phyloP scores from a whole-genome alignment of 2,329 filamentous ascomycete genomes.

The Rutstroemia sydowiana region DNA sequence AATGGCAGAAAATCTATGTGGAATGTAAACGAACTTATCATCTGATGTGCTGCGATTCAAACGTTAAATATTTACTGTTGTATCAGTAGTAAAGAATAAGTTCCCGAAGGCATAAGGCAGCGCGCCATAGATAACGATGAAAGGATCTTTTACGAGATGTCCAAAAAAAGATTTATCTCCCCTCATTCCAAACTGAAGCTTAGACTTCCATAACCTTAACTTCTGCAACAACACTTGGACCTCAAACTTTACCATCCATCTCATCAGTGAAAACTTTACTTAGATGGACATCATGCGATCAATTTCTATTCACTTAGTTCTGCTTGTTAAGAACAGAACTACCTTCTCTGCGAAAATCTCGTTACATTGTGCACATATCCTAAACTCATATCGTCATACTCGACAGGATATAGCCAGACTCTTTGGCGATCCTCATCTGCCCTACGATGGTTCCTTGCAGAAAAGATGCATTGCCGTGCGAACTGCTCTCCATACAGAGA shows the following conservation, averaged over 20 bases:
- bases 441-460: slow-evolving; percentile 10
- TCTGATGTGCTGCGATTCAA: too few relatives aligned
- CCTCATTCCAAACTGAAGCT: not conserved
- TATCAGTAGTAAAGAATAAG: too few relatives aligned
- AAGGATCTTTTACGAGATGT: too few relatives aligned
- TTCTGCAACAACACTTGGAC: slow-evolving; percentile 4
- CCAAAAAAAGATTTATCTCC: not conserved
- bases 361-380: slow-evolving; percentile 3
- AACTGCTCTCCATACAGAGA: not conserved
- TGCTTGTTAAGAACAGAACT: not conserved
- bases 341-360: not conserved
- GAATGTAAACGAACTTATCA: too few relatives aligned
- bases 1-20: too few relatives aligned
- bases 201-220: slow-evolving; percentile 2
- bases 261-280: not conserved
- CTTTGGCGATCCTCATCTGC: slow-evolving; percentile 17
- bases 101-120: not conserved
- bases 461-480: slow-evolving; percentile 3
- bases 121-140: not conserved
- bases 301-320: not conserved
- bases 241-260: not conserved
- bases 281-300: not conserved
- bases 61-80: too few relatives aligned
- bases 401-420: slow-evolving; percentile 10
- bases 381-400: not conserved